These are phyloP conservation scores for Phytophthora ohioensis DNA, from an alignment of 352 stramenopile genomes.

Conservation along the genomic window DNA sequence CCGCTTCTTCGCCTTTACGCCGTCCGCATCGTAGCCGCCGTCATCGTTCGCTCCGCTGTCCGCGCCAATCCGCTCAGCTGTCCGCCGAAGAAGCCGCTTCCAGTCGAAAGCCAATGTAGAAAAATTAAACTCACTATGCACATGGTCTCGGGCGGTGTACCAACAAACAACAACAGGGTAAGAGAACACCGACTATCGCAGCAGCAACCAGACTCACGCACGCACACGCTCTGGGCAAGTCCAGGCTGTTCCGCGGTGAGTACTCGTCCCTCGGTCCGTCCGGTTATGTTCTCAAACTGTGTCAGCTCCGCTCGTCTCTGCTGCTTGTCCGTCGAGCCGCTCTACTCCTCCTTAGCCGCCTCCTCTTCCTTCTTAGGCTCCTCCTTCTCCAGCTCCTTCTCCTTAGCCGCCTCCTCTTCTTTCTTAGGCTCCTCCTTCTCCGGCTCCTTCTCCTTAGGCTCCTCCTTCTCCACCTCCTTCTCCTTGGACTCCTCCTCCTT, in stretches of 20 bases:
- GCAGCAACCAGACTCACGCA: conserved; percentile 52
- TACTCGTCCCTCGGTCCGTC: conserved; percentile 29
- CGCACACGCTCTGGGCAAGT: conserved; percentile 34
- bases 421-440: conserved; percentile 13
- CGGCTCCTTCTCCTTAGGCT: conserved; percentile 17
- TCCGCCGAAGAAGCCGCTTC: conserved; percentile 15
- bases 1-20: conserved; percentile 13
- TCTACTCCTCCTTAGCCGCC: conserved; percentile 27
- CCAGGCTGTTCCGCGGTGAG: conserved; percentile 32
- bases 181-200: conserved; percentile 48
- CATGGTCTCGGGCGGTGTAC: conserved; percentile 38
- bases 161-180: conserved; percentile 53
- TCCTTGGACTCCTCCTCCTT: conserved; percentile 34
- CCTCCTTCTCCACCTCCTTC: conserved; percentile 9
- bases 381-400: conserved; percentile 23
- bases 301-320: conserved; percentile 17
- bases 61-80: conserved; percentile 12
- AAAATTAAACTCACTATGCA: conserved; percentile 53
- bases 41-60: conserved; percentile 34
- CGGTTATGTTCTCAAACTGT: conserved; percentile 34
- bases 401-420: conserved; percentile 17
- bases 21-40: conserved; percentile 21
- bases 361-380: conserved; percentile 24
- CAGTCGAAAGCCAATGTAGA: conserved; percentile 42
- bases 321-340: conserved; percentile 17